Base-by-base conservation (phyloP, 2,329 filamentous ascomycete species). In the Fusarium sterilihyphosum region DNA sequence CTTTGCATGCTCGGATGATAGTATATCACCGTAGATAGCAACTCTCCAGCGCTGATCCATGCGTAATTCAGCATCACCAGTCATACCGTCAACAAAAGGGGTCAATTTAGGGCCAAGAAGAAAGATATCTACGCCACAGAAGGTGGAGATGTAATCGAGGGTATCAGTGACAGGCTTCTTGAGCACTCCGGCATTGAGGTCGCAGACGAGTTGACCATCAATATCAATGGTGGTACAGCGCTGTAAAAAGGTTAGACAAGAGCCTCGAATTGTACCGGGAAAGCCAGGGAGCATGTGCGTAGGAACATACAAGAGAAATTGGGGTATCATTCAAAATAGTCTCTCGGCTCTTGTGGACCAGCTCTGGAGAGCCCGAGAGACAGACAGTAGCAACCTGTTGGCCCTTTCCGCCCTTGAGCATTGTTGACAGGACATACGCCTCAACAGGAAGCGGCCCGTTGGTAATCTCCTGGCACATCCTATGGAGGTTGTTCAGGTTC, bases 1-100 rank as follows among this genome's bases (percentile, higher is more conserved):
- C 88, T 99, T 99, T 63, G 96, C 96, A 84, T 98, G 96, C 83
- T 99, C 96, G 35, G 94, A 93, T 76, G 95, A 98, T 85, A 98
- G 91, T 83, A 96, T 92, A 81, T 99, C 96, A 62, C 96, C 96
- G 79, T 96, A 99, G 74, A 99, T 97, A 78, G 94, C 93, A 70
- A 98, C 92, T 80, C 96, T 92, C 86, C 97, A 95, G 77, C 96
- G 91, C 82, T 96, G 94, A 82, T 98, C 95, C 78, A 94, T 92
- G 77, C 93, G 93, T 79, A 96, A 92, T 79, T 96, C 92, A 43
- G 91, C 91, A 79, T 94, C 93, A 74, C 93, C 94, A 52, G 93
- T 93, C 73, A 93, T 87, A 46, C 91, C 89, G 64, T 92, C 91
- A 50, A 92, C 91, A 76, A 97, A 92, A 18, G 94, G 93, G 35